Evolutionary conservation across 2,329 filamentous ascomycete genomes (phyloP), one percentile per base, ranked within the genome.

Genomic region (Rhytidhysteron rufulum): DNA sequence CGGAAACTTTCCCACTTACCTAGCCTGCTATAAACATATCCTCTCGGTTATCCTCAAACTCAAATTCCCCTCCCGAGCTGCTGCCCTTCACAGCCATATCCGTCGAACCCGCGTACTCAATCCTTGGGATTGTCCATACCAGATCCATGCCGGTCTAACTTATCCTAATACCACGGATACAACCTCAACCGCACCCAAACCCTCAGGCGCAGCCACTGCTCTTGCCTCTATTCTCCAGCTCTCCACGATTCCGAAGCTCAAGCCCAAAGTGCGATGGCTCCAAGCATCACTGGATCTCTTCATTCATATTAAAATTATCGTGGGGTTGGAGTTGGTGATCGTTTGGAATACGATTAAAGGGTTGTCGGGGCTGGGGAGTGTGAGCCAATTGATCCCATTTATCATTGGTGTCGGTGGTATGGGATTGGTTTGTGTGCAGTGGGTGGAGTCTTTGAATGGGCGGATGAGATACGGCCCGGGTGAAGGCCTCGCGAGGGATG

Each of bases 341-440:
- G 1, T 6, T 1, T 53, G 48, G 48, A 53, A 53, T 31, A 11
- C 34, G 3, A 35, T 51, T 5, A 21, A 19, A 17, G 47, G 42
- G 4, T 25, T 50, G 10, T 13, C 15, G 6, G 43, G 21, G 10
- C 30, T 47, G 4, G 37, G 22, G 4, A 49, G 33, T 45, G 34
- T 51, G 24, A 44, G 49, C 18, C 47, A 51, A 27, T 34, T 50
- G 19, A 40, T 51, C 31, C 49, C 49, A 11, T 50, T 50, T 27
- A 39, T 51, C 4, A 43, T 49, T 25, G 47, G 44, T 10, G 25
- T 49, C 17, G 34, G 30, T 4, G 44, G 46, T 5, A 29, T 51
- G 31, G 22, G 22, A 5, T 19, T 51, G 19, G 39, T 49, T 9
- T 4, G 40, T 4, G 22, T 19, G 15, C 34, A 40, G 18, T 45